Base-by-base conservation (phyloP, 1,284 basidiomycete genomes). In the Marasmius fiardii region DNA sequence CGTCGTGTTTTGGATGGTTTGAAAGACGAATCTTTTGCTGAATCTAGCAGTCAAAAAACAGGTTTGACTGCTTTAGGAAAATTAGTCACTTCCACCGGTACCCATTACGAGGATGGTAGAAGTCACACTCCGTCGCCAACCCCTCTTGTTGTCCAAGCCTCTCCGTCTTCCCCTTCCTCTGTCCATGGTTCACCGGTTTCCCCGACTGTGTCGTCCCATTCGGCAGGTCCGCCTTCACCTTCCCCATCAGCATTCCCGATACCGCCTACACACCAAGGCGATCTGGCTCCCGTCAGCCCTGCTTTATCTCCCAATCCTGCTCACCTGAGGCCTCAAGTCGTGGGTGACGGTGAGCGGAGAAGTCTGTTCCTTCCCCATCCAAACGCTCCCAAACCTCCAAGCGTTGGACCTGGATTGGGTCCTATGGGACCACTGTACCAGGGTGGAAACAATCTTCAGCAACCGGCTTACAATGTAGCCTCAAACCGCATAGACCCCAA, bases 311-410 rank as follows among this genome's bases (percentile, higher is more conserved):
- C 65, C 21, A 70, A 67, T 50, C 65, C 68, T 7, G 61, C 61
- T 14, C 73, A 71, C 41, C 66, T 69, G 35, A 66, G 71, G 55
- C 24, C 26, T 20, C 37, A 26, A 33, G 18, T 33, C n/a, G 34
- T 31, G n/a, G 33, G 24, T 31, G 37, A 50, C 4, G 71, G 71
- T 47, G 51, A 65, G 4, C 75, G 79, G 18, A 75, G 73, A 39
- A 83, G 77, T 52, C 66, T 86, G 21, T 90, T 88, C 67, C 73
- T 85, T 16, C 88, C 88, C 0, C 87, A 90, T 63, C 88, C 87
- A 0, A 85, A 86, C 63, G 88, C 88, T 1, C 88, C 88, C 0
- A 86, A 84, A 51, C 76, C 83, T 0, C 65, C 74, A 1, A 61
- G 67, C 12, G 57, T 69, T 16, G 70, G 75, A 11, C 63, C 55